Conservation (phyloP, 495 filamentous ascomycete genomes). For the Penicillium bovifimosum region DNA sequence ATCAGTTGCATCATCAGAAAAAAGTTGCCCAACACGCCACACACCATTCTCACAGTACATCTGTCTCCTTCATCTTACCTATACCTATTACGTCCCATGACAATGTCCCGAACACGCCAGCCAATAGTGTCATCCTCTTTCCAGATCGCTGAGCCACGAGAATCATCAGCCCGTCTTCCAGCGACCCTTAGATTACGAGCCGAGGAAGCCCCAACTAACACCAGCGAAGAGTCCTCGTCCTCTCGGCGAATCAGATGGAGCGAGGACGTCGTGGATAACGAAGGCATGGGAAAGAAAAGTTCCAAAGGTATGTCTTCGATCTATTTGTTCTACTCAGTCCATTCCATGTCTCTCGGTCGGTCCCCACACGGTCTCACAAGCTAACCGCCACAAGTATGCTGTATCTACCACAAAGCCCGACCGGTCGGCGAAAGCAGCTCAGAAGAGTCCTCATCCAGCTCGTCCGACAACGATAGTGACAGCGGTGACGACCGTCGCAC, state of each 20-base stretch:
- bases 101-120: constrained; percentile 32
- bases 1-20: constrained; percentile 8
- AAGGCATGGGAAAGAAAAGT: constrained; percentile 87
- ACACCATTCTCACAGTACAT: neutral
- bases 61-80: neutral
- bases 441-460: constrained; percentile 66
- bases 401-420: constrained; percentile 88
- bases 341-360: no score
- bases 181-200: constrained; percentile 34
- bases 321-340: no score
- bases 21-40: neutral
- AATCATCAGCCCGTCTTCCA: constrained; percentile 15
- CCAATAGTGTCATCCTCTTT: constrained; percentile 10
- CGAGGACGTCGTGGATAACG: constrained; percentile 91
- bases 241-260: constrained; percentile 75
- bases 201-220: constrained; percentile 19
- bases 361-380: neutral
- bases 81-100: neutral
- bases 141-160: constrained; percentile 16
- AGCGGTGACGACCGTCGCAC: constrained; percentile 34
- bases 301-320: constrained; percentile 66
- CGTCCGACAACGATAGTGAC: constrained; percentile 57
- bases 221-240: constrained; percentile 13
- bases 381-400: constrained; percentile 65
- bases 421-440: constrained; percentile 80